phyloP scores from a whole-genome alignment of 306 rosid species.

The Gastrolobium bilobum region DNA sequence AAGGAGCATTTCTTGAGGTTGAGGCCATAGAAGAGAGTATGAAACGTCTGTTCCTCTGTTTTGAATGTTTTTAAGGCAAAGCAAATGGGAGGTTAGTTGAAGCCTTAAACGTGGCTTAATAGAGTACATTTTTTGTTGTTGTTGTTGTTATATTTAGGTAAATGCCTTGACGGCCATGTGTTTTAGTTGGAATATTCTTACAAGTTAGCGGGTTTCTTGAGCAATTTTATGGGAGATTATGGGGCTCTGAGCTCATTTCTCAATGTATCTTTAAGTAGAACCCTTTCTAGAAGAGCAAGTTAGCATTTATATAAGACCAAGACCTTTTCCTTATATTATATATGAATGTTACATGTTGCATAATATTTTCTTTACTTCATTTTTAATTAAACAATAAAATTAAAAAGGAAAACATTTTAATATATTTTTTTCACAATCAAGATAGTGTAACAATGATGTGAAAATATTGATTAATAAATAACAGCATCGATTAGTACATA shows the following conservation, averaged over 20 bases:
- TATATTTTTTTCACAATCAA: not conserved
- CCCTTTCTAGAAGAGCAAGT: not conserved
- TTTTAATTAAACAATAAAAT: too few relatives aligned
- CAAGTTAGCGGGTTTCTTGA: not conserved
- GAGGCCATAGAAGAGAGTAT: slow-evolving; percentile 54
- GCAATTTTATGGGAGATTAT: slow-evolving; percentile 36
- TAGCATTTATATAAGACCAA: not conserved
- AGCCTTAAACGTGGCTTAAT: slow-evolving; percentile 38
- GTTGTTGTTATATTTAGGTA: slow-evolving; percentile 27
- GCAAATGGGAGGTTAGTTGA: slow-evolving; percentile 29
- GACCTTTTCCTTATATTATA: not conserved
- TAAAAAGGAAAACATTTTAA: not conserved
- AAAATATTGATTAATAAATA: too few relatives aligned
- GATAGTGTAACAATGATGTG: too few relatives aligned
- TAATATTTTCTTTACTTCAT: too few relatives aligned
- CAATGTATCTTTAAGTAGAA: not conserved
- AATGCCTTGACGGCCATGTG: slow-evolving; percentile 37
- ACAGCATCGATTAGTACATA: too few relatives aligned
- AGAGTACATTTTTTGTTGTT: slow-evolving; percentile 12
- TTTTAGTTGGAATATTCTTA: slow-evolving; percentile 22
- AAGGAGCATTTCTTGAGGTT: slow-evolving; percentile 42
- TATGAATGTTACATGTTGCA: too few relatives aligned
- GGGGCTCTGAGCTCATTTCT: not conserved
- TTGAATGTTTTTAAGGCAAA: slow-evolving; percentile 4
- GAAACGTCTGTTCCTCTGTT: not conserved